Percentiles rank a stretch among this genome's conserved stretches.
phyloP scores from a whole-genome alignment of 2,329 filamentous ascomycete genomes.

The Lachnellula hyalina region DNA sequence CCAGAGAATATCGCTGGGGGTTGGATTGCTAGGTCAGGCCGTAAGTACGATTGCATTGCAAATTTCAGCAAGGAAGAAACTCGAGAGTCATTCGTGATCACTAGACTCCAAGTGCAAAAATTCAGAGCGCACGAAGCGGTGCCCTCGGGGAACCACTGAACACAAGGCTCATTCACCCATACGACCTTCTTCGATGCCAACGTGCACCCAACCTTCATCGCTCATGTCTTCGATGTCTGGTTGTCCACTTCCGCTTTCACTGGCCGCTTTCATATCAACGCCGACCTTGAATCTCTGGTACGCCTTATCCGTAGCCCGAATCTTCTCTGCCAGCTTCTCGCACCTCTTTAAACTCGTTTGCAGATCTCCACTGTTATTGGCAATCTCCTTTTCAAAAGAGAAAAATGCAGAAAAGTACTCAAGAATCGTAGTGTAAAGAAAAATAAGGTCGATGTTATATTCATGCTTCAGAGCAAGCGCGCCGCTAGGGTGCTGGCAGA shows the following conservation, averaged over 20 bases:
- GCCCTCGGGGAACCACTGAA: neutral
- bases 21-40: too few relatives aligned
- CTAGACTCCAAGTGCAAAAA: too few relatives aligned
- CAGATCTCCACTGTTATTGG: neutral
- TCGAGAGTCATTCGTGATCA: too few relatives aligned
- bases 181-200: neutral
- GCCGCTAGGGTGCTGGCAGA: constrained; percentile 11
- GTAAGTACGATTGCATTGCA: too few relatives aligned
- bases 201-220: constrained; percentile 11
- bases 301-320: constrained; percentile 5
- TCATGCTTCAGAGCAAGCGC: constrained; percentile 10
- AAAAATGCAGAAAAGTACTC: constrained; percentile 6
- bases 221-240: constrained; percentile 3
- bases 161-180: neutral
- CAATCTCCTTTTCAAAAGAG: neutral
- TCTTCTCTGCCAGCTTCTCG: neutral
- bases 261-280: constrained; percentile 4
- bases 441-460: constrained; percentile 6
- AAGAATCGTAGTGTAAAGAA: constrained; percentile 9
- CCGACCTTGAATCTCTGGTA: constrained; percentile 10
- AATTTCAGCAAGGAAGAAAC: too few relatives aligned
- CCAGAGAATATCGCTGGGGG: too few relatives aligned
- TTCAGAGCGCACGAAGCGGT: too few relatives aligned
- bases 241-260: constrained; percentile 3
- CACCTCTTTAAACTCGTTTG: neutral